Conservation (phyloP, 768 basidiomycete species). For the Boletus reticuloceps region DNA sequence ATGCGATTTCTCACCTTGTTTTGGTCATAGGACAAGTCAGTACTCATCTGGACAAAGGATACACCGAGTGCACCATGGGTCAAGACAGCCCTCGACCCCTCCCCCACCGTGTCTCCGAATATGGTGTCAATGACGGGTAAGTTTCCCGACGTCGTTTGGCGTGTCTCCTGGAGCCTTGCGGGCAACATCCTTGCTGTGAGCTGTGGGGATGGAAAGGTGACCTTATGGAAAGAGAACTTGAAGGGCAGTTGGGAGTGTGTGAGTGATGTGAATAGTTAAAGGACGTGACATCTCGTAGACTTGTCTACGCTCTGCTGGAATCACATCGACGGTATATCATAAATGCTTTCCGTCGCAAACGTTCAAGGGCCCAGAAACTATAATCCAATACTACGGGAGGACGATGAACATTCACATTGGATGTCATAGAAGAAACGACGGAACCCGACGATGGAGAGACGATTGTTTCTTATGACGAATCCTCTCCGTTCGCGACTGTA, state of each 20-base stretch:
- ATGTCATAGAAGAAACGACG: constrained; percentile 37
- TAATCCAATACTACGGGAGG: constrained; percentile 52
- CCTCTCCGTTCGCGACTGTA: constrained; percentile 61
- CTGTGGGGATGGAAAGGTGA: constrained; percentile 97
- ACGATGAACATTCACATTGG: constrained; percentile 38
- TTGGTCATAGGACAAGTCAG: constrained; percentile 65
- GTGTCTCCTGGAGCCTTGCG: constrained; percentile 97
- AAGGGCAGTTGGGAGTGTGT: constrained; percentile 97
- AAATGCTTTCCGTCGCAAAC: no score
- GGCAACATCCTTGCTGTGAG: constrained; percentile 96
- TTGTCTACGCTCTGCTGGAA: constrained; percentile 35
- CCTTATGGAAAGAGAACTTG: constrained; percentile 96
- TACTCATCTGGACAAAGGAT: constrained; percentile 91
- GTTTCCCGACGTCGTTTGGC: constrained; percentile 97
- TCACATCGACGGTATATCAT: constrained; percentile 41
- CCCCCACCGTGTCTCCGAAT: constrained; percentile 44
- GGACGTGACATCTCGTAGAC: not conserved
- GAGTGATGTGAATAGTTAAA: constrained; percentile 86
- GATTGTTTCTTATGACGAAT: constrained; percentile 51
- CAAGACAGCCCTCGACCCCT: constrained; percentile 73
- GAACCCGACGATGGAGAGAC: constrained; percentile 26
- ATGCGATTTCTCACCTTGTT: not conserved
- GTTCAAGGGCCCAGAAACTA: constrained; percentile 62
- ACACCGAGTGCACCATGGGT: constrained; percentile 71
- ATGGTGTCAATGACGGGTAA: constrained; percentile 58